Percentiles rank a stretch among this genome's conserved stretches.
Conservation (phyloP, 192 early-diverging fungal species). For the Podila minutissima region DNA sequence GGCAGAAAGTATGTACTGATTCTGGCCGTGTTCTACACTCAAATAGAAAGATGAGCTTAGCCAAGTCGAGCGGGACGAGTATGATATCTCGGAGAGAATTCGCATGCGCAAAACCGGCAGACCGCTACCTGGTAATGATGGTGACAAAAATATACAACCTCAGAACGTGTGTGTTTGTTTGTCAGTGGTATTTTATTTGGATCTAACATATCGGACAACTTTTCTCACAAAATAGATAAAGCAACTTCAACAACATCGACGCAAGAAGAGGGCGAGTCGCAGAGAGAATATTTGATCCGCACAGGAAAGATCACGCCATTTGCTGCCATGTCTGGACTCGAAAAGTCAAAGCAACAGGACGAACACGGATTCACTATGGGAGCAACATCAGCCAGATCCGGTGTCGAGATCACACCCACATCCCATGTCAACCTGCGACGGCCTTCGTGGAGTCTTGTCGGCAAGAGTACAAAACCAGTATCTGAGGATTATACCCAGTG, state of each 20-base stretch:
- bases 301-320: conserved; percentile 77
- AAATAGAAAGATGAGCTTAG: conserved; percentile 24
- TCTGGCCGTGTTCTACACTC: not conserved
- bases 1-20: not conserved
- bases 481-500: conserved; percentile 1
- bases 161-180: conserved; percentile 7
- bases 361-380: not conserved
- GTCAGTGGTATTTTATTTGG: conserved; percentile 9
- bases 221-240: conserved; percentile 33
- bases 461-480: not conserved
- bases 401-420: conserved; percentile 7
- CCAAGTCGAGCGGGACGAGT: conserved; percentile 46
- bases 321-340: conserved; percentile 53
- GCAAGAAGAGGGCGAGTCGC: conserved; percentile 56
- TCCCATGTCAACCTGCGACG: conserved; percentile 25
- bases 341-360: conserved; percentile 24
- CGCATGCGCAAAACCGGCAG: conserved; percentile 21
- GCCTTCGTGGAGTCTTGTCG: conserved; percentile 37
- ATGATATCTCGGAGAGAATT: conserved; percentile 59
- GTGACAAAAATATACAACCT: conserved; percentile 4
- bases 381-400: not conserved
- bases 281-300: conserved; percentile 72
- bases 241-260: conserved; percentile 33
- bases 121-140: conserved; percentile 12
- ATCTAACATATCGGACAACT: conserved; percentile 8